Evolutionary conservation across 305 asterid genomes (phyloP).

Genomic region (Salvia sclarea): DNA sequence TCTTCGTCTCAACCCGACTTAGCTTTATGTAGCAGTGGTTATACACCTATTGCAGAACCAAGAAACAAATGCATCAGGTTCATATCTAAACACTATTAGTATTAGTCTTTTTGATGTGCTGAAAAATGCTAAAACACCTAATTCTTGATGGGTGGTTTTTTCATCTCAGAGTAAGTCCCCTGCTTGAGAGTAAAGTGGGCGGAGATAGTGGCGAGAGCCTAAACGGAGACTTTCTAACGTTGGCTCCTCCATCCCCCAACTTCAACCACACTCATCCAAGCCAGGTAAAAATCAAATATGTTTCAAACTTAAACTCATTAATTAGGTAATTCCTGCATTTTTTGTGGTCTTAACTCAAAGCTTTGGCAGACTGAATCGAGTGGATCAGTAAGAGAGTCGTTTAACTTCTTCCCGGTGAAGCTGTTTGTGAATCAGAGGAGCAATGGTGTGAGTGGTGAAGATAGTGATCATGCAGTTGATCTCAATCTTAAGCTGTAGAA

Average conservation of each 20-base stretch:
- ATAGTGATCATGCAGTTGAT: constrained; percentile 52
- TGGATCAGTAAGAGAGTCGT: constrained; percentile 36
- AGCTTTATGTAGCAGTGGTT: constrained; percentile 48
- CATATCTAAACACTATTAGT: neutral
- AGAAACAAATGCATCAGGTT: constrained; percentile 52
- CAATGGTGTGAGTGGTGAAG: constrained; percentile 33
- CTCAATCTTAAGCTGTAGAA: constrained; percentile 64
- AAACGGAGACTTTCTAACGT: constrained; percentile 63
- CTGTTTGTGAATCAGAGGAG: constrained; percentile 35
- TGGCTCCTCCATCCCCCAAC: constrained; percentile 63
- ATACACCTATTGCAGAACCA: constrained; percentile 39
- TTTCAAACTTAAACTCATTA: neutral
- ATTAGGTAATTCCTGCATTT: neutral
- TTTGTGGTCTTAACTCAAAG: neutral
- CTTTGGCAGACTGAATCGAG: constrained; percentile 31
- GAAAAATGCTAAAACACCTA: neutral
- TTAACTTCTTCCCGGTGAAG: constrained; percentile 64
- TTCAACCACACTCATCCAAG: constrained; percentile 31
- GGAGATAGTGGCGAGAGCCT: constrained; percentile 41
- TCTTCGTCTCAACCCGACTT: constrained; percentile 52
- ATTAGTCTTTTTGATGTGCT: neutral
- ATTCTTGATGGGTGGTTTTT: constrained; percentile 20
- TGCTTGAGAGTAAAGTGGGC: constrained; percentile 34
- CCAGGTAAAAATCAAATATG: constrained; percentile 41
- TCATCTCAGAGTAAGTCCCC: constrained; percentile 46